Percentiles rank a stretch among this genome's conserved stretches.
These are phyloP conservation scores for Globisporangium megalacanthum DNA, from an alignment of 352 stramenopile species.

Conservation along the genomic window DNA sequence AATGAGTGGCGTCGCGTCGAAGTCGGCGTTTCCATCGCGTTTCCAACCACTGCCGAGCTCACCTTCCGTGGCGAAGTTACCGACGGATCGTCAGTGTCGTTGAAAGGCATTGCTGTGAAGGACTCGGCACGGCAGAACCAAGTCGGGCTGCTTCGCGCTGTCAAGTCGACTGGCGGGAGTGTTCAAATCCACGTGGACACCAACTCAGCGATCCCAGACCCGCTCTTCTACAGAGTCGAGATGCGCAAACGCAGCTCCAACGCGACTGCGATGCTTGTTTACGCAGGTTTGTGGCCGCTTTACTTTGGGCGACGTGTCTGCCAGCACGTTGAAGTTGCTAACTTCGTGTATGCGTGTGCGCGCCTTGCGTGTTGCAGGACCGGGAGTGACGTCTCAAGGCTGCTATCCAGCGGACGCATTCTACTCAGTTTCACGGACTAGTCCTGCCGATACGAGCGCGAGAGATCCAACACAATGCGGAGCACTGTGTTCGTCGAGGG, in stretches of 20 bases:
- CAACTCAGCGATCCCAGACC: slow-evolving; percentile 1
- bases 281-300: slow-evolving; percentile 24
- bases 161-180: slow-evolving; percentile 38
- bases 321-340: too few species aligned
- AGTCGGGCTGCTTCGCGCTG: slow-evolving; percentile 17
- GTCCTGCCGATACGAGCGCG: not conserved
- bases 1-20: slow-evolving; percentile 28
- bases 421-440: slow-evolving; percentile 13
- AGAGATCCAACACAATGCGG: slow-evolving; percentile 20
- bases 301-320: not conserved
- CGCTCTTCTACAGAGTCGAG: slow-evolving; percentile 32
- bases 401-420: slow-evolving; percentile 21
- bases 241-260: slow-evolving; percentile 10
- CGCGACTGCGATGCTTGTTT: slow-evolving; percentile 11
- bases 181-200: slow-evolving; percentile 21
- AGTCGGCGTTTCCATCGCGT: slow-evolving; percentile 14
- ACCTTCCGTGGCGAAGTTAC: slow-evolving; percentile 25
- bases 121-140: slow-evolving; percentile 7
- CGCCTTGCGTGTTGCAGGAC: slow-evolving; percentile 15
- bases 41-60: slow-evolving; percentile 20
- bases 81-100: slow-evolving; percentile 24
- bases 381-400: slow-evolving; percentile 25
- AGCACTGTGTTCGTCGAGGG: slow-evolving; percentile 15
- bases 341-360: not conserved
- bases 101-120: slow-evolving; percentile 30